Evolutionary conservation across 2,329 filamentous ascomycete species (phyloP).

Genomic region (Fusarium buharicum): DNA sequence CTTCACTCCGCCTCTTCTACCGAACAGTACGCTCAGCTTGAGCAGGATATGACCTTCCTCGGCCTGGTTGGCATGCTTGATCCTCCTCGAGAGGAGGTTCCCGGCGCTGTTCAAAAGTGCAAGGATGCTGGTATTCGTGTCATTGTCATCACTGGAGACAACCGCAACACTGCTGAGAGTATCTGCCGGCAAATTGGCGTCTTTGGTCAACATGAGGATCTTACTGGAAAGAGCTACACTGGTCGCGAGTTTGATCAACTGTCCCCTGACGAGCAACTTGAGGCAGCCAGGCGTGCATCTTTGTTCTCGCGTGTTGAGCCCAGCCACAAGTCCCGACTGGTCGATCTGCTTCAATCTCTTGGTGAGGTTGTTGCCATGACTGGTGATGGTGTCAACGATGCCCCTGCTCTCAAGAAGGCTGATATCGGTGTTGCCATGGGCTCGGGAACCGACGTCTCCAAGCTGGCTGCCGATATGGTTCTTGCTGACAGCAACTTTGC

Average conservation of each 20-base stretch:
- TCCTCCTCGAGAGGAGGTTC: slow-evolving; percentile 92
- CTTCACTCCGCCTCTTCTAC: slow-evolving; percentile 81
- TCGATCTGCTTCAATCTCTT: slow-evolving; percentile 91
- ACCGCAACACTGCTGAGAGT: slow-evolving; percentile 95
- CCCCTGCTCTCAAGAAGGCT: slow-evolving; percentile 96
- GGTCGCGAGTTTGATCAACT: slow-evolving; percentile 94
- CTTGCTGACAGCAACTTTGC: slow-evolving; percentile 99
- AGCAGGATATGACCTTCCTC: slow-evolving; percentile 93
- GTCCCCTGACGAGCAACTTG: slow-evolving; percentile 79
- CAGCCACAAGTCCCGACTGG: slow-evolving; percentile 95
- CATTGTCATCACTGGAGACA: slow-evolving; percentile 98
- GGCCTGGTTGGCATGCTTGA: slow-evolving; percentile 97
- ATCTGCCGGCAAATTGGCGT: slow-evolving; percentile 98
- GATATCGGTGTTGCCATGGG: slow-evolving; percentile 99
- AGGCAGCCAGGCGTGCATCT: slow-evolving; percentile 85
- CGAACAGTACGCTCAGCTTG: slow-evolving; percentile 83
- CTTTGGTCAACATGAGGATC: slow-evolving; percentile 82
- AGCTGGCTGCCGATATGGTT: slow-evolving; percentile 97
- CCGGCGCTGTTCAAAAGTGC: slow-evolving; percentile 86
- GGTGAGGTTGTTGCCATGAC: slow-evolving; percentile 99
- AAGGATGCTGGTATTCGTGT: slow-evolving; percentile 94
- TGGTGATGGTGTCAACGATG: slow-evolving; percentile 98
- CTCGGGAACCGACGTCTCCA: slow-evolving; percentile 95
- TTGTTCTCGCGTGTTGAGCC: slow-evolving; percentile 97
- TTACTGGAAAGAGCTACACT: slow-evolving; percentile 92